Evolutionary conservation across 225 moss, liverwort and hornwort genomes (phyloP).

Genomic region (Bryoerythrophyllum caledonicum): DNA sequence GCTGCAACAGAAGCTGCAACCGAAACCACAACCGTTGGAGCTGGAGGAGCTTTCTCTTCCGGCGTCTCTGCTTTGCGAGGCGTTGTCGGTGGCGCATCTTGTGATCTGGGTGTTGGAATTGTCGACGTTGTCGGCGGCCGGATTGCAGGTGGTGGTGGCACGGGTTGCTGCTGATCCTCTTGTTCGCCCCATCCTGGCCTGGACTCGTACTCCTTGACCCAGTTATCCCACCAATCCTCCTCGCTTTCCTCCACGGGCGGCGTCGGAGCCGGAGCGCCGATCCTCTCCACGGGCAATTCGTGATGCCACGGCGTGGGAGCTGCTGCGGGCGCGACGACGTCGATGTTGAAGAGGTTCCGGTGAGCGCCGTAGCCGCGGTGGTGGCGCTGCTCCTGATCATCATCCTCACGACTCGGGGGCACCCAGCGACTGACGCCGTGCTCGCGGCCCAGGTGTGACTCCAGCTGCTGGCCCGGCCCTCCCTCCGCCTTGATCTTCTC

Average conservation of each 20-base stretch:
- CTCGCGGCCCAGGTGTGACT: conserved; percentile 38
- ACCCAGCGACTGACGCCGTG: conserved; percentile 42
- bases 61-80: conserved; percentile 36
- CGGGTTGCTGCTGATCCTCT: conserved; percentile 33
- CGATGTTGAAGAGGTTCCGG: conserved; percentile 19
- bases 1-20: neutral
- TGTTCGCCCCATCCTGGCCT: conserved; percentile 56
- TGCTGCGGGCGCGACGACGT: conserved; percentile 8
- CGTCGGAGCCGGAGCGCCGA: conserved; percentile 11
- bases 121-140: conserved; percentile 21
- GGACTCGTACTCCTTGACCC: conserved; percentile 64
- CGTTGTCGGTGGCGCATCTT: conserved; percentile 5
- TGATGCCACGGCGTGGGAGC: conserved; percentile 16
- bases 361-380: conserved; percentile 11
- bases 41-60: conserved; percentile 21
- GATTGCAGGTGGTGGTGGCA: conserved; percentile 31
- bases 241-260: conserved; percentile 28
- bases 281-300: neutral
- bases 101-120: conserved; percentile 14
- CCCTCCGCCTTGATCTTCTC: conserved; percentile 65
- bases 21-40: conserved; percentile 5
- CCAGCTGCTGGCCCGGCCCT: conserved; percentile 38
- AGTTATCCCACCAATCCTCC: conserved; percentile 54
- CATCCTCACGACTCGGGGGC: neutral
- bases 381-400: neutral